These are phyloP conservation scores for Colletotrichum cordylinicola DNA, from an alignment of 2,329 filamentous ascomycete genomes.

Conservation along the genomic window DNA sequence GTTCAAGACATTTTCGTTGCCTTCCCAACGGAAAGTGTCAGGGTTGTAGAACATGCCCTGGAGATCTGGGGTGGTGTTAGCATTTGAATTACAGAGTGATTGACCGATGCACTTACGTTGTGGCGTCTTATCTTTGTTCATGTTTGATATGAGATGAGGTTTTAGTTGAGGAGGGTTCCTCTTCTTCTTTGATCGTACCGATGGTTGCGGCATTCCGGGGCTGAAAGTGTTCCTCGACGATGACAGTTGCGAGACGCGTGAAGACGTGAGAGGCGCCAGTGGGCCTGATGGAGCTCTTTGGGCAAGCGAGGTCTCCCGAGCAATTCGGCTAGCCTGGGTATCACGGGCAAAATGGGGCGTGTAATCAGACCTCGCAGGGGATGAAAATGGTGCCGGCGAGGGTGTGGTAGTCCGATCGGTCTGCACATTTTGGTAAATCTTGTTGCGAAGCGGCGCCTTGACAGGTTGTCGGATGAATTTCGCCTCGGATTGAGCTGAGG, in stretches of 20 bases:
- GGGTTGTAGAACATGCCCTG: constrained; percentile 98
- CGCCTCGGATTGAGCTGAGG: constrained; percentile 81
- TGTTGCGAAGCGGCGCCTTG: constrained; percentile 65
- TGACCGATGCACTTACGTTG: constrained; percentile 69
- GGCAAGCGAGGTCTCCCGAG: constrained; percentile 65
- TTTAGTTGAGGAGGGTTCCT: constrained; percentile 68
- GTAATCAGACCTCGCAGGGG: constrained; percentile 62
- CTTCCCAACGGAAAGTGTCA: constrained; percentile 87
- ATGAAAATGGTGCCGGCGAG: constrained; percentile 56
- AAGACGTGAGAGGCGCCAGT: constrained; percentile 59
- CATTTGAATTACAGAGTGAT: background rate
- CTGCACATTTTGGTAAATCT: constrained; percentile 59
- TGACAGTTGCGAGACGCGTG: constrained; percentile 60
- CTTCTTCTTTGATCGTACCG: constrained; percentile 60
- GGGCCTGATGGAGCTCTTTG: constrained; percentile 64
- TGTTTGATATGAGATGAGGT: constrained; percentile 87
- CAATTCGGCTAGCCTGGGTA: constrained; percentile 69
- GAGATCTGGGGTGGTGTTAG: constrained; percentile 63
- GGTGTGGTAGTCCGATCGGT: constrained; percentile 60
- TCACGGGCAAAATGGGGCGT: constrained; percentile 69
- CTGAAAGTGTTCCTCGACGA: constrained; percentile 50
- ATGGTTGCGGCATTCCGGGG: constrained; percentile 47
- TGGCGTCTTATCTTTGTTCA: constrained; percentile 74
- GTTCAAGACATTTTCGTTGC: constrained; percentile 85
- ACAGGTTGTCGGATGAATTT: constrained; percentile 83